Evolutionary conservation across 2,329 filamentous ascomycete genomes (phyloP).

Genomic region (Fusarium begoniae): DNA sequence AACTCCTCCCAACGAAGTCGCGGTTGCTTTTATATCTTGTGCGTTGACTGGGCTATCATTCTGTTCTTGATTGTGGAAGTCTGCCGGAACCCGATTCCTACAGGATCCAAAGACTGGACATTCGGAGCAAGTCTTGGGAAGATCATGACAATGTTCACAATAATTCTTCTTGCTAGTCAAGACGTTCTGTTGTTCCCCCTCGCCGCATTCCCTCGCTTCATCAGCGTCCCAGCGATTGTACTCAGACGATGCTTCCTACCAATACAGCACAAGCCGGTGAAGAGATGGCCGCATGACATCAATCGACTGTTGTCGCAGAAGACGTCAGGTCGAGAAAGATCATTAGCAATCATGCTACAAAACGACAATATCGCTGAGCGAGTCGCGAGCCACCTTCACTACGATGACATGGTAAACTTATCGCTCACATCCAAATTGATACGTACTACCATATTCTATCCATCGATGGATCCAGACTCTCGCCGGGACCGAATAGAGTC

Average conservation of each 20-base stretch:
- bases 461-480: neutral
- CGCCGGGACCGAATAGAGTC: neutral
- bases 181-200: neutral
- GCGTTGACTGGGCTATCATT: conserved; percentile 2
- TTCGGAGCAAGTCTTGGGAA: conserved; percentile 7
- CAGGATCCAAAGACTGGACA: neutral
- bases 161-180: neutral
- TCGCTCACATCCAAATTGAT: conserved; percentile 10
- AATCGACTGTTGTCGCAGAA: neutral
- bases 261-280: neutral
- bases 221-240: neutral
- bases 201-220: neutral
- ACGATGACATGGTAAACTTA: conserved; percentile 5
- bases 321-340: rapidly evolving
- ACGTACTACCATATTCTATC: neutral
- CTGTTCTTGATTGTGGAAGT: conserved; percentile 5
- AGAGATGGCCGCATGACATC: neutral
- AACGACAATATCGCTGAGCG: neutral
- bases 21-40: conserved; percentile 9
- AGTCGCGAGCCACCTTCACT: conserved; percentile 8
- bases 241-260: neutral
- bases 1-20: neutral
- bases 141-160: conserved; percentile 13
- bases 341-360: neutral
- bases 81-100: conserved; percentile 7